Evolutionary conservation across 768 basidiomycete genomes (phyloP).

Genomic region (Sporobolomyces phaffii): DNA sequence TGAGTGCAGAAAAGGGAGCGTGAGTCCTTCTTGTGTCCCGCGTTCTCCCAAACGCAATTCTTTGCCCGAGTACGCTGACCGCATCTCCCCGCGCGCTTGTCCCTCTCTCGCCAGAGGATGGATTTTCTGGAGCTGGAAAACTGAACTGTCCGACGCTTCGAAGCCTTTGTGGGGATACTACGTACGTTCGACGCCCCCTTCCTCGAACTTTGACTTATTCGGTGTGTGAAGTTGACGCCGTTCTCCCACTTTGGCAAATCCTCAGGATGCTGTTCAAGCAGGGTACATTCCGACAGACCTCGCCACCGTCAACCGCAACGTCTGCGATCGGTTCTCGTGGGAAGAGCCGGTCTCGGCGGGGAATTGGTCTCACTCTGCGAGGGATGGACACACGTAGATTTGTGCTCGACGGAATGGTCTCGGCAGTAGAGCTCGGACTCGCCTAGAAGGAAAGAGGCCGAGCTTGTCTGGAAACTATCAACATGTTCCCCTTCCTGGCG

Average conservation of each 20-base stretch:
- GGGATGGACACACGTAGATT: background rate
- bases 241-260: too few relatives aligned
- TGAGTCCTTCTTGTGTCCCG: background rate
- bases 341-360: background rate
- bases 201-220: background rate
- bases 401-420: background rate
- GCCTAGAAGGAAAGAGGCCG: too few relatives aligned
- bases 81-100: too few relatives aligned
- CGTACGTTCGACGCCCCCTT: background rate
- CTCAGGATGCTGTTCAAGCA: slow-evolving; percentile 17
- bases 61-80: too few relatives aligned
- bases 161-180: slow-evolving; percentile 8
- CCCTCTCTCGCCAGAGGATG: background rate
- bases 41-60: too few relatives aligned
- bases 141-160: slow-evolving; percentile 2
- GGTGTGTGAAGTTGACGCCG: too few relatives aligned
- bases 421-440: too few relatives aligned
- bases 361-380: background rate
- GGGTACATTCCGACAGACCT: slow-evolving; percentile 20
- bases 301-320: background rate
- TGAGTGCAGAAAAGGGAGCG: slow-evolving; percentile 13
- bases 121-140: slow-evolving; percentile 22
- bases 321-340: background rate
- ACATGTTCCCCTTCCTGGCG: too few relatives aligned
- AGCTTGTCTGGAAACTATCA: too few relatives aligned